These are phyloP conservation scores for Acanthamoeba triangularis DNA, from an alignment of 208 protist genomes.

Conservation along the genomic window DNA sequence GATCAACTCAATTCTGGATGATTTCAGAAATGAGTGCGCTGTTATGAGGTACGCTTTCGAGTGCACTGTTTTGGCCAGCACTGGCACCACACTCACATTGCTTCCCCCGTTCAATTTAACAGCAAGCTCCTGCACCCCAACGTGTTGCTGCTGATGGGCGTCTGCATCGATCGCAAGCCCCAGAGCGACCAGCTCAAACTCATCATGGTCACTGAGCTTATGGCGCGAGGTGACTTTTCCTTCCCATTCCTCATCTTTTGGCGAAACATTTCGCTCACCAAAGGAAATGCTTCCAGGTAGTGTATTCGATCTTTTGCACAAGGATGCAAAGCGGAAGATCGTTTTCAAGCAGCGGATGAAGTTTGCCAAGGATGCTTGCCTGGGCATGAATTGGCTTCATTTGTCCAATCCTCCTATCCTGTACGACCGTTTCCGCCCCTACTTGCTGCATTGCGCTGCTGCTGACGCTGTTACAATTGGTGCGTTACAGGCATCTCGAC, in stretches of 20 bases:
- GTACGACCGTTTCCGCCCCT: not conserved
- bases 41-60: constrained; percentile 36
- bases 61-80: not conserved
- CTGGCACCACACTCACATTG: not conserved
- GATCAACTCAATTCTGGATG: not conserved
- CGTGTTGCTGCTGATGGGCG: constrained; percentile 54
- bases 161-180: constrained; percentile 10
- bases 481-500: constrained; percentile 64
- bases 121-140: constrained; percentile 67
- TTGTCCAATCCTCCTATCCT: not conserved
- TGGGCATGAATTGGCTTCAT: constrained; percentile 36
- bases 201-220: constrained; percentile 59
- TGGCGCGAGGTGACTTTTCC: not conserved
- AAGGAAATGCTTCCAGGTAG: not conserved
- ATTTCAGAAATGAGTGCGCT: constrained; percentile 70
- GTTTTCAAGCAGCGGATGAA: not conserved
- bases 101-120: not conserved
- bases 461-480: not conserved
- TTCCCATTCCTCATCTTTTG: not conserved
- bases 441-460: not conserved
- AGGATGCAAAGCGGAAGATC: not conserved
- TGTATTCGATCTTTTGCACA: not conserved
- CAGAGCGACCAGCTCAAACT: constrained; percentile 32
- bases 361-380: not conserved
- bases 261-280: not conserved